Percentiles rank a stretch among this genome's conserved stretches.
These are phyloP conservation scores for Aspergillus candidus DNA, from an alignment of 2,329 filamentous ascomycete species.

Conservation along the genomic window DNA sequence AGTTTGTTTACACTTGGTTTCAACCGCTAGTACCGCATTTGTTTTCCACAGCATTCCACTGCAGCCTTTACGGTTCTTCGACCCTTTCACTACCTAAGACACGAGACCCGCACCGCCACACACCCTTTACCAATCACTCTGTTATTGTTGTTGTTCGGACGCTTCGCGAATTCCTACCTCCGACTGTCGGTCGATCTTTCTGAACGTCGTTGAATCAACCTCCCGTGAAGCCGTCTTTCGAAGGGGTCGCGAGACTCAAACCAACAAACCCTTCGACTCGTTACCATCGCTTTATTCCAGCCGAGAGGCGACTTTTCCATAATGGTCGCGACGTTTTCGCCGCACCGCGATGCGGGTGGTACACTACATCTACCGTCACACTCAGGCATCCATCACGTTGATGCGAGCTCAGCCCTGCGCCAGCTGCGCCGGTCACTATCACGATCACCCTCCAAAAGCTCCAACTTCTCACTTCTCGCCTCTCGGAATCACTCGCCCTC, in stretches of 20 bases:
- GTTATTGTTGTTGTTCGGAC: constrained; percentile 9
- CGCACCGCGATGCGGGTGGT: constrained; percentile 55
- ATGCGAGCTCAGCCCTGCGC: constrained; percentile 73
- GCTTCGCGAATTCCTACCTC: too few relatives aligned
- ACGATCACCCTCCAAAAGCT: constrained; percentile 80
- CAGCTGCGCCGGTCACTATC: constrained; percentile 83
- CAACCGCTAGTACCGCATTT: constrained; percentile 15
- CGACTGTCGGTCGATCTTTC: too few relatives aligned
- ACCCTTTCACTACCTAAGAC: constrained; percentile 9
- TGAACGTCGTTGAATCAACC: too few relatives aligned
- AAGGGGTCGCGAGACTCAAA: too few relatives aligned
- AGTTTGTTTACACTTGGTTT: constrained; percentile 14
- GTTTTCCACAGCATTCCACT: constrained; percentile 25
- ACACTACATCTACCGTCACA: constrained; percentile 84
- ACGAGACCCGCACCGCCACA: constrained; percentile 12
- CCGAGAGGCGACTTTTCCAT: background rate
- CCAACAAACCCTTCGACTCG: too few relatives aligned
- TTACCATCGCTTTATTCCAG: too few relatives aligned
- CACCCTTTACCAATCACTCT: constrained; percentile 5
- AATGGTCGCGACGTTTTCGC: constrained; percentile 46
- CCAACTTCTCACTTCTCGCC: constrained; percentile 59
- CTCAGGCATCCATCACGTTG: constrained; percentile 73
- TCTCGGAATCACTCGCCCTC: constrained; percentile 47
- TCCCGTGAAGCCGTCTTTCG: too few relatives aligned
- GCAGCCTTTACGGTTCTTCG: constrained; percentile 10